phyloP scores from a whole-genome alignment of 2,329 filamentous ascomycete species.

The Blumeria hordei region DNA sequence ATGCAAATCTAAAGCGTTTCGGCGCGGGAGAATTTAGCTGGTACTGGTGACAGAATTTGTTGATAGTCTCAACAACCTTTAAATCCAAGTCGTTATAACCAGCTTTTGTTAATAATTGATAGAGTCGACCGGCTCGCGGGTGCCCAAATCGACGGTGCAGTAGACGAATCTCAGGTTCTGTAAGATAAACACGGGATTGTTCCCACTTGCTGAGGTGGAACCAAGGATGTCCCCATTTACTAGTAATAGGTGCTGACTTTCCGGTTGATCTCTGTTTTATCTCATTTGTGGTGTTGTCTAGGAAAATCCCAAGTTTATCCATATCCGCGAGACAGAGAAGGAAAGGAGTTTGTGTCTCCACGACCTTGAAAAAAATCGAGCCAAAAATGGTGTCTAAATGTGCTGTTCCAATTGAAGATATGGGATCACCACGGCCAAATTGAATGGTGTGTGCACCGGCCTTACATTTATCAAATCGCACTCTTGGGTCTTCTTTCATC shows the following conservation, averaged over 20 bases:
- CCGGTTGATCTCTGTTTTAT: background rate
- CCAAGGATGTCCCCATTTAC: background rate
- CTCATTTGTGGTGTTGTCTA: background rate
- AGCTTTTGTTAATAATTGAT: background rate
- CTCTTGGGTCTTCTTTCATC: background rate
- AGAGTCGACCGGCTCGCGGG: background rate
- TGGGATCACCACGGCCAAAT: background rate
- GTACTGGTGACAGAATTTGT: background rate
- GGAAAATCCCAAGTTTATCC: background rate
- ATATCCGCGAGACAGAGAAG: background rate
- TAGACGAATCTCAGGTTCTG: background rate
- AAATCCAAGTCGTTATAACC: background rate
- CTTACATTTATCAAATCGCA: background rate
- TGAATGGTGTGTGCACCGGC: background rate
- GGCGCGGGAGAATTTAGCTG: background rate
- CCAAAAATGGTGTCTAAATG: background rate
- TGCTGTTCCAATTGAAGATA: background rate
- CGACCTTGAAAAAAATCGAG: background rate
- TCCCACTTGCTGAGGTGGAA: background rate
- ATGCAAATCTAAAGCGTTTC: background rate
- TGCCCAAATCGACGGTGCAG: background rate
- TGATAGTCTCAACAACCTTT: background rate
- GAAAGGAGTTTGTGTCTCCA: background rate
- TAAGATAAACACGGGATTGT: background rate
- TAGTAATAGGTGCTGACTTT: background rate